phyloP scores from a whole-genome alignment of 192 early-diverging fungal genomes.

The Backusella circina region DNA sequence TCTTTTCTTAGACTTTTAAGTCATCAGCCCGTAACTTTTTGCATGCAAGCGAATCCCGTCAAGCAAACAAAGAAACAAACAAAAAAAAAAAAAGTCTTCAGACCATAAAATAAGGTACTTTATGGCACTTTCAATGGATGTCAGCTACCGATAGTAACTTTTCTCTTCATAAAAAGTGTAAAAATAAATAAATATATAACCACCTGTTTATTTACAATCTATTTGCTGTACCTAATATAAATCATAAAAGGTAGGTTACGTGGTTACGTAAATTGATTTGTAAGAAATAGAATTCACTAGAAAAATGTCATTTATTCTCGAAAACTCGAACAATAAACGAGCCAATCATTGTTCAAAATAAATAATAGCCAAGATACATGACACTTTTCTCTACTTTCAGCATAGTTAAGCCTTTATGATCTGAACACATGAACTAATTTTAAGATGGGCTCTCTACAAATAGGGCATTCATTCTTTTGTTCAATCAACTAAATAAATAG shows the following conservation, averaged over 20 bases:
- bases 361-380: background rate
- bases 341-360: background rate
- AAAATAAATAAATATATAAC: background rate
- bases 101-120: too few species aligned
- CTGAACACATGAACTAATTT: slow-evolving; percentile 68
- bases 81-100: too few species aligned
- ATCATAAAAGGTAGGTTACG: background rate
- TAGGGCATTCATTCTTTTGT: slow-evolving; percentile 71
- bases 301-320: background rate
- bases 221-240: background rate
- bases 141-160: background rate
- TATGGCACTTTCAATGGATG: background rate
- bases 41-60: too few species aligned
- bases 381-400: background rate
- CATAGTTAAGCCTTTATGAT: slow-evolving; percentile 32
- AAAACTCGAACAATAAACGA: background rate
- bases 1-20: too few species aligned
- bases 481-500: slow-evolving; percentile 28
- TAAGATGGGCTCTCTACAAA: slow-evolving; percentile 70
- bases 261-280: background rate
- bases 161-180: background rate
- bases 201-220: background rate
- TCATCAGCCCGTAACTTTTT: too few species aligned
- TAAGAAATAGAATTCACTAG: background rate
- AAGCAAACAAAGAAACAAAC: too few species aligned